phyloP scores from a whole-genome alignment of 129 eudicot species.

The Flaveria ramosissima region DNA sequence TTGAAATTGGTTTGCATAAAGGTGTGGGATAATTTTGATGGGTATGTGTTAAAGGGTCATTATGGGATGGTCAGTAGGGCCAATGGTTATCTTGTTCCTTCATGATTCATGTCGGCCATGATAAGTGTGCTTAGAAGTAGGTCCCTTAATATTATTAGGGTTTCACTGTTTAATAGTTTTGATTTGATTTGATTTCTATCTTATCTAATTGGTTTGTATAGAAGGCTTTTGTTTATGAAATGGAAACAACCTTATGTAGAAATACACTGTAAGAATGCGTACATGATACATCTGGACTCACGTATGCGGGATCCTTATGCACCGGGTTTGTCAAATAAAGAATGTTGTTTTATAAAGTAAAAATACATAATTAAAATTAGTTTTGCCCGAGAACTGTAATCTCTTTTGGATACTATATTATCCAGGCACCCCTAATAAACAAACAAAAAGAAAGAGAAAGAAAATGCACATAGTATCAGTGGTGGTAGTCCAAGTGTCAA shows the following conservation, averaged over 20 bases:
- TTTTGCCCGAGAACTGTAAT: neutral
- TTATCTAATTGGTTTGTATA: neutral
- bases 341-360: neutral
- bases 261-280: too few species aligned
- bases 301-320: too few species aligned
- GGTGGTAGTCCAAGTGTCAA: too few species aligned
- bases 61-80: too few species aligned
- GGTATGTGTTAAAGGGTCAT: too few species aligned
- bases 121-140: constrained; percentile 6
- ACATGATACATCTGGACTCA: too few species aligned
- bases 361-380: neutral
- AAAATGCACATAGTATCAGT: too few species aligned
- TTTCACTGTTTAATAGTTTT: neutral
- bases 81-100: neutral
- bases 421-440: too few species aligned
- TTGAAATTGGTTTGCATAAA: too few species aligned
- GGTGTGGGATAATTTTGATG: too few species aligned
- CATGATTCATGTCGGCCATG: neutral
- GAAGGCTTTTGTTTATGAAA: neutral
- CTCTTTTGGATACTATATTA: neutral
- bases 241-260: neutral
- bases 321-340: neutral
- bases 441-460: too few species aligned
- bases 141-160: neutral
- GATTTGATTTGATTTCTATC: neutral